Evolutionary conservation across 768 basidiomycete species (phyloP), one percentile per base, ranked within the genome.

Genomic region (Amanita inopinata): DNA sequence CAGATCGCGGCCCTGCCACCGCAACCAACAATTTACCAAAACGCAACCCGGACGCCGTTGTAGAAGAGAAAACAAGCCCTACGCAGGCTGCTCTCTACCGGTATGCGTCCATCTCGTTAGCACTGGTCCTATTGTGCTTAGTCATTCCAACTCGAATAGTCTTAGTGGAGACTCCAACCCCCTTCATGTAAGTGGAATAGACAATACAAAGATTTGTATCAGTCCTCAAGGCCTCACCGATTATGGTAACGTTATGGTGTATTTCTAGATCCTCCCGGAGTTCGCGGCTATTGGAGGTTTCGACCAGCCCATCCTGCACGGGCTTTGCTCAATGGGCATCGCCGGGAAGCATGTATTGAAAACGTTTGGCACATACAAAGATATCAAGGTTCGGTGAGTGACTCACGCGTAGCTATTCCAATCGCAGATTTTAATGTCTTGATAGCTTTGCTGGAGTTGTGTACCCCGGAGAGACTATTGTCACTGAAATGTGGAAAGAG

Each of bases 401-500:
- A 27, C 22, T 0, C 8, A 23, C 24, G n/a, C 19, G 14, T 33
- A 19, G 11, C 4, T 12, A 9, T 14, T n/a, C 19, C 34, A n/a
- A 15, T 43, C 18, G 22, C 30, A 19, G 14, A 10, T 40, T 18
- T 38, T 10, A 11, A 8, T 8, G 11, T 28, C 17, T 19, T n/a
- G 17, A 35, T 48, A 85, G 85, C 24, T 94, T 98, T 61, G 78
- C 84, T 0, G 91, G 90, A 2, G 79, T 89, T 2, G 90, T 98
- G 17, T 93, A 83, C 57, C 96, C 94, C 2, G 94, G 93, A 0
- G 92, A 98, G 63, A 98, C 94, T 1, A 72, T 98, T 40, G 69
- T 91, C 10, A 99, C 94, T 0, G 80, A 89, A 58, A 97, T 98
- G 94, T 99, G 96, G 96, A 96, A 92, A 59, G 91, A 96, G 53